Percentiles rank a stretch among this genome's conserved stretches.
These are phyloP conservation scores for Bacidia gigantensis DNA, from an alignment of 495 filamentous ascomycete species.

Conservation along the genomic window DNA sequence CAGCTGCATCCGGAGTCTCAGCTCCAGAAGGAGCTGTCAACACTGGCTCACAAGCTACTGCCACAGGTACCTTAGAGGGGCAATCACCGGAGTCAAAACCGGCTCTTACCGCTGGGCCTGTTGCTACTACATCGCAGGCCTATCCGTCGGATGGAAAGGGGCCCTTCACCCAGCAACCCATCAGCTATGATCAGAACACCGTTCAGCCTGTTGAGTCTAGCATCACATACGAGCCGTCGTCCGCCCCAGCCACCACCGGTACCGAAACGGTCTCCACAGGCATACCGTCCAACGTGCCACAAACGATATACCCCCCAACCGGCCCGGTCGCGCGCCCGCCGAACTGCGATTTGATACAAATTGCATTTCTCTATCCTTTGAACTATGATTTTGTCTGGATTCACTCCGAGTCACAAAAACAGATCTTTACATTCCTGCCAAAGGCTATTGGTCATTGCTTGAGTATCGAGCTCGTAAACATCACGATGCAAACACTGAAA, in stretches of 20 bases:
- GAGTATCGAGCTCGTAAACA: slow-evolving; percentile 32
- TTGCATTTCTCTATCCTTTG: slow-evolving; percentile 67
- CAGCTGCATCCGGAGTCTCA: not conserved
- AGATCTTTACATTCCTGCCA: slow-evolving; percentile 77
- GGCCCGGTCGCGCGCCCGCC: slow-evolving; percentile 31
- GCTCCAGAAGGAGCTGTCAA: not conserved
- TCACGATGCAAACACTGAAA: slow-evolving; percentile 56
- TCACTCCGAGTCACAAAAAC: slow-evolving; percentile 54
- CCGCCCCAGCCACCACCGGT: slow-evolving; percentile 6
- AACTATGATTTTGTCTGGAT: slow-evolving; percentile 73
- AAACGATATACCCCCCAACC: slow-evolving; percentile 5
- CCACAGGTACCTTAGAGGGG: not conserved
- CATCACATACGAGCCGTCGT: slow-evolving; percentile 11
- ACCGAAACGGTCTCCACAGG: slow-evolving; percentile 4
- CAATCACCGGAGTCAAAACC: not conserved
- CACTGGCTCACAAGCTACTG: not conserved
- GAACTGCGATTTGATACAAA: slow-evolving; percentile 58
- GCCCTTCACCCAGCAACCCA: slow-evolving; percentile 15
- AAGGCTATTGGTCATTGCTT: slow-evolving; percentile 58
- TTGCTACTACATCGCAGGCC: slow-evolving; percentile 2
- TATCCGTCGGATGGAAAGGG: slow-evolving; percentile 8
- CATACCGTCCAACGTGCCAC: slow-evolving; percentile 24
- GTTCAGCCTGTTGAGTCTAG: slow-evolving; percentile 12
- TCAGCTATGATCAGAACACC: slow-evolving; percentile 15
- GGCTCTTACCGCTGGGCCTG: not conserved